Conservation (phyloP, 1,284 basidiomycete species). For the Sanghuangporus weigelae region DNA sequence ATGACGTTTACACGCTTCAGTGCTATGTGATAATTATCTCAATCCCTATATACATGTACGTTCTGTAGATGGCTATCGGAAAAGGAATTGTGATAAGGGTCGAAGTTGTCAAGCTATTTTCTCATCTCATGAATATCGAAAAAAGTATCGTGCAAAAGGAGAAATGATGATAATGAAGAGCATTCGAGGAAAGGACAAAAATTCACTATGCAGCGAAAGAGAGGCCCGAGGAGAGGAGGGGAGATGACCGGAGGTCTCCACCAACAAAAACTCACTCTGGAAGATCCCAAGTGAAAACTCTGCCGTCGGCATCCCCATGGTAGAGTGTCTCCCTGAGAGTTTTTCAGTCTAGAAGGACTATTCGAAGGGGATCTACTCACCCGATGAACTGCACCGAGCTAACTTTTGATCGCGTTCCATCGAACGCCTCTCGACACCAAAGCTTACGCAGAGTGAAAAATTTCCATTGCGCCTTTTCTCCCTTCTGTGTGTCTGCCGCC, state of each 20-base stretch:
- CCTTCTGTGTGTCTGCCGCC: constrained; percentile 57
- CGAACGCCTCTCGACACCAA: constrained; percentile 39
- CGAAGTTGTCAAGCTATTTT: too few relatives aligned
- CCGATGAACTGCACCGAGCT: constrained; percentile 67
- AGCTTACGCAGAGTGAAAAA: constrained; percentile 62
- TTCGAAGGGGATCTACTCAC: constrained; percentile 36
- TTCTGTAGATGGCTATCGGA: too few relatives aligned
- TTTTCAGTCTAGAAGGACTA: constrained; percentile 4
- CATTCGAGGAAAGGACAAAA: too few relatives aligned
- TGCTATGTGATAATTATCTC: background rate
- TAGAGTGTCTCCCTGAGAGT: constrained; percentile 50
- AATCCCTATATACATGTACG: too few relatives aligned
- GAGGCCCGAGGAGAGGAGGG: background rate
- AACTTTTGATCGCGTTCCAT: constrained; percentile 38
- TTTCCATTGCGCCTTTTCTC: constrained; percentile 63
- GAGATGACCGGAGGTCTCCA: background rate
- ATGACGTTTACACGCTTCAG: background rate
- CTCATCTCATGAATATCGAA: too few relatives aligned
- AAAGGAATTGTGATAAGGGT: too few relatives aligned
- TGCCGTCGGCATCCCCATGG: constrained; percentile 64
- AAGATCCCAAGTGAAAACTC: constrained; percentile 56
- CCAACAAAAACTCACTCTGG: constrained; percentile 39
- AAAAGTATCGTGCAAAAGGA: too few relatives aligned
- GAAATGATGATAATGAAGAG: too few relatives aligned
- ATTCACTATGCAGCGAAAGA: too few relatives aligned